Evolutionary conservation across 2,329 filamentous ascomycete species (phyloP).

Genomic region (Phoma sp.): DNA sequence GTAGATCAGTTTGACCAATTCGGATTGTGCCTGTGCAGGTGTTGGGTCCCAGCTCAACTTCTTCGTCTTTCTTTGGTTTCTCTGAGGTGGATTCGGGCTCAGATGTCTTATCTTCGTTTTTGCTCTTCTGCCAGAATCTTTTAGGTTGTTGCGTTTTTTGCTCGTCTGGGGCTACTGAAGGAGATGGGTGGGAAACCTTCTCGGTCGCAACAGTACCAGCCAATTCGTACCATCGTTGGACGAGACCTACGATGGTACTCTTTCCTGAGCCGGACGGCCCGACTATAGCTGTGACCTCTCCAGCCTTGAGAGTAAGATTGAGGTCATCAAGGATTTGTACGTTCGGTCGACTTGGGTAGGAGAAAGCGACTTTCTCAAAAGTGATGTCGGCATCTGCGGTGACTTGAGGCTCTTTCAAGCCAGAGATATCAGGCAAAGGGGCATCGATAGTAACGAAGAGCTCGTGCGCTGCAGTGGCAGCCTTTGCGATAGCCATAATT

Average conservation of each 20-base stretch:
- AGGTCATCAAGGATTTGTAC: constrained; percentile 68
- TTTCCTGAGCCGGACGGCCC: constrained; percentile 76
- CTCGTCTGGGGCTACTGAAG: background rate
- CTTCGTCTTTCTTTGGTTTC: constrained; percentile 20
- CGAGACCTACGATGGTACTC: constrained; percentile 72
- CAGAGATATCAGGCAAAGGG: constrained; percentile 33
- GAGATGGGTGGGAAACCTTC: constrained; percentile 4
- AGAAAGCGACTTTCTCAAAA: constrained; percentile 45
- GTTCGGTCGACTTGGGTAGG: constrained; percentile 59
- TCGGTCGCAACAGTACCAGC: constrained; percentile 28
- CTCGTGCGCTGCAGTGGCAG: constrained; percentile 43
- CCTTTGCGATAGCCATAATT: constrained; percentile 44
- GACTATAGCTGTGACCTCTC: constrained; percentile 75
- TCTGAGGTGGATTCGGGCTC: background rate
- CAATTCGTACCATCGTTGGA: constrained; percentile 75
- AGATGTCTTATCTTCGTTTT: background rate
- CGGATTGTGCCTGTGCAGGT: constrained; percentile 42
- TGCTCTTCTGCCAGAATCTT: constrained; percentile 18
- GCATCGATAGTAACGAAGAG: constrained; percentile 47
- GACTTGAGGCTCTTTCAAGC: constrained; percentile 44
- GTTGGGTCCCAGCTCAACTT: constrained; percentile 32
- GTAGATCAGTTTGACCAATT: constrained; percentile 38
- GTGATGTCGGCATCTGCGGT: constrained; percentile 42
- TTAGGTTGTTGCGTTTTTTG: constrained; percentile 19
- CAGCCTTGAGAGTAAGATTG: constrained; percentile 63